Evolutionary conservation across 805 yeast species (phyloP).

Genomic region (Schwanniomyces pseudopolymorphus): DNA sequence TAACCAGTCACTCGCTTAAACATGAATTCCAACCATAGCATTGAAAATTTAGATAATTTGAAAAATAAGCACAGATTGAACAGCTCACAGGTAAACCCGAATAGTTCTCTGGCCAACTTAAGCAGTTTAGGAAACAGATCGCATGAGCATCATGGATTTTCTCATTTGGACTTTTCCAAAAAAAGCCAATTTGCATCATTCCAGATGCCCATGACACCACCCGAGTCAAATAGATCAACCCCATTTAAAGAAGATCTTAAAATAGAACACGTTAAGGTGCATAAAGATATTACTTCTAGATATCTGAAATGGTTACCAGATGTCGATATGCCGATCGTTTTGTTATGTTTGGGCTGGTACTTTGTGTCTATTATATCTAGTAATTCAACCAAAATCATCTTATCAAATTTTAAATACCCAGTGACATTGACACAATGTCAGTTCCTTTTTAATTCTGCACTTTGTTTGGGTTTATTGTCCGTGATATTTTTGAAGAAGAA

Average conservation of each 20-base stretch:
- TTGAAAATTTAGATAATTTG: neutral
- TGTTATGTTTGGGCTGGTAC: constrained; percentile 78
- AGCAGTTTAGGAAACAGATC: constrained; percentile 17
- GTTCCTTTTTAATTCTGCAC: constrained; percentile 66
- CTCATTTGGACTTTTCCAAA: neutral
- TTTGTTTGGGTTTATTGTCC: constrained; percentile 46
- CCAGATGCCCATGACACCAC: constrained; percentile 33
- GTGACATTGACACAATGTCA: constrained; percentile 89
- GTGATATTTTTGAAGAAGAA: constrained; percentile 16
- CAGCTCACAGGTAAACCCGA: constrained; percentile 33
- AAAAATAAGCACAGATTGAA: neutral
- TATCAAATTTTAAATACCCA: constrained; percentile 71
- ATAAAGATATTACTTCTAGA: constrained; percentile 1
- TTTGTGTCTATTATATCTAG: constrained; percentile 74
- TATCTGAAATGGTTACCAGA: constrained; percentile 20
- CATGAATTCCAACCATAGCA: neutral
- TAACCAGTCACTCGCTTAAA: neutral
- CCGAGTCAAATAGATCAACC: constrained; percentile 29
- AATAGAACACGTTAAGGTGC: neutral
- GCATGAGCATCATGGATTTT: constrained; percentile 11
- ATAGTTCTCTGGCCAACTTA: constrained; percentile 34
- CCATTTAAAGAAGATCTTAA: constrained; percentile 23
- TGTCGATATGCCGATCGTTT: constrained; percentile 19
- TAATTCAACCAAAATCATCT: constrained; percentile 76
- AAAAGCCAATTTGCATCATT: constrained; percentile 12